Percentiles rank a stretch among this genome's conserved stretches.
Evolutionary conservation across 805 yeast genomes (phyloP).

Genomic region (Ogataea nitratoaversa): DNA sequence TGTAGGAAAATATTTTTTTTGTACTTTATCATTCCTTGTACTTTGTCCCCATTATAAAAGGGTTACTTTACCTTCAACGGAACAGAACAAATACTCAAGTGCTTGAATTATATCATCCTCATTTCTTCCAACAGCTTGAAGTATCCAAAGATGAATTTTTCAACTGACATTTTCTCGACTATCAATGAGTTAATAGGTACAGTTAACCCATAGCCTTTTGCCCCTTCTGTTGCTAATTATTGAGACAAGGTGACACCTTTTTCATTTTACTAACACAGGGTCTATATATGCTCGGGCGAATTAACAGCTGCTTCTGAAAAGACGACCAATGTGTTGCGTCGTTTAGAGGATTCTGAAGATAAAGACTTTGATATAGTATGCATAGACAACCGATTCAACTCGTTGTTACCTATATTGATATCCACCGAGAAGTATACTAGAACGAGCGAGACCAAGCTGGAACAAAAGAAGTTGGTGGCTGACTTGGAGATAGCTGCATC

Average conservation of each 20-base stretch:
- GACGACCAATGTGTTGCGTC: slow-evolving; percentile 2
- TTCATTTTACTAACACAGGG: too few species aligned
- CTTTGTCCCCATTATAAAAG: too few species aligned
- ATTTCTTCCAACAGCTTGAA: too few species aligned
- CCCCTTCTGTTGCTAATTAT: neutral
- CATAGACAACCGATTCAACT: slow-evolving; percentile 11
- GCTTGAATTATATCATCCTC: too few species aligned
- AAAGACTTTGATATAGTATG: slow-evolving; percentile 14
- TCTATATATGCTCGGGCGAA: too few species aligned
- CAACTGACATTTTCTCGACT: slow-evolving; percentile 3
- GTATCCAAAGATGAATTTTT: neutral
- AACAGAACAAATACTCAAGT: too few species aligned
- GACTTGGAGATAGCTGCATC: slow-evolving; percentile 22
- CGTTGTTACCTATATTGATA: slow-evolving; percentile 13
- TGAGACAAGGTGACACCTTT: too few species aligned
- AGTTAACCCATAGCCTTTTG: neutral
- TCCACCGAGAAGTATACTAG: slow-evolving; percentile 12
- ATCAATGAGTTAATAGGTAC: slow-evolving; percentile 7
- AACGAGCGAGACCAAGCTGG: neutral
- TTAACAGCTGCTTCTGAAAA: slow-evolving; percentile 14
- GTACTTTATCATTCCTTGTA: too few species aligned
- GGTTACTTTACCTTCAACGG: too few species aligned
- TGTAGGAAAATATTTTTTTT: too few species aligned
- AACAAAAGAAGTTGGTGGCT: neutral
- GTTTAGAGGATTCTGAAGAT: slow-evolving; percentile 9